These are phyloP conservation scores for Leccinum ochraceum DNA, from an alignment of 768 basidiomycete genomes.

Conservation along the genomic window DNA sequence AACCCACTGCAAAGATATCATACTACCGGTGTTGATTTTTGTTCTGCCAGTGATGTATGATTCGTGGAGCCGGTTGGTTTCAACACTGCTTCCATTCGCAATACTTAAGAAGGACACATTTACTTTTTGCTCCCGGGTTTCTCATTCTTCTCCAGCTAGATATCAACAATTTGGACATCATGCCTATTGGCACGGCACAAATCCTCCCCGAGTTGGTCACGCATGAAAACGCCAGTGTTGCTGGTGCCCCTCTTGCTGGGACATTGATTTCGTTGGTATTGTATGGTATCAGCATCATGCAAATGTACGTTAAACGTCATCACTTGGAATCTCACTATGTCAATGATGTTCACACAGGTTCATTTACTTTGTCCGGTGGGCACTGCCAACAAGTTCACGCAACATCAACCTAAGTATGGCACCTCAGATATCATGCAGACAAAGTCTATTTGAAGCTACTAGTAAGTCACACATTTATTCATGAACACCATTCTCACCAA, in stretches of 20 bases:
- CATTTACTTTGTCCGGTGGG: background rate
- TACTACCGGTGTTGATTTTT: too few relatives aligned
- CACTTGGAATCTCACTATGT: background rate
- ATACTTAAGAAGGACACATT: too few relatives aligned
- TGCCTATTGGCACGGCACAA: background rate
- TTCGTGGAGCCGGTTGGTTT: too few relatives aligned
- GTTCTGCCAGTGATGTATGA: too few relatives aligned
- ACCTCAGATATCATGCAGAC: background rate
- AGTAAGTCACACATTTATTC: background rate
- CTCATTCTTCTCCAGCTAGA: background rate
- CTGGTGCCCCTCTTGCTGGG: background rate
- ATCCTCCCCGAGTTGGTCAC: background rate
- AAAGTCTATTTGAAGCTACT: conserved; percentile 1
- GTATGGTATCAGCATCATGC: background rate
- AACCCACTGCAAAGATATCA: too few relatives aligned
- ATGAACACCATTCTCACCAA: background rate
- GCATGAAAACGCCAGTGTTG: background rate
- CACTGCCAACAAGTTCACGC: too few relatives aligned
- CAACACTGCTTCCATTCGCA: too few relatives aligned
- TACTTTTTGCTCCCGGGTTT: too few relatives aligned
- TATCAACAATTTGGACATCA: background rate
- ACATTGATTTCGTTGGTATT: background rate
- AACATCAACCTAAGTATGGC: background rate
- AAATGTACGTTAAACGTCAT: background rate
- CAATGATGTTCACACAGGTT: background rate